Percentiles rank a stretch among this genome's conserved stretches.
phyloP scores from a whole-genome alignment of 768 basidiomycete species.

The Suillus clintonianus region DNA sequence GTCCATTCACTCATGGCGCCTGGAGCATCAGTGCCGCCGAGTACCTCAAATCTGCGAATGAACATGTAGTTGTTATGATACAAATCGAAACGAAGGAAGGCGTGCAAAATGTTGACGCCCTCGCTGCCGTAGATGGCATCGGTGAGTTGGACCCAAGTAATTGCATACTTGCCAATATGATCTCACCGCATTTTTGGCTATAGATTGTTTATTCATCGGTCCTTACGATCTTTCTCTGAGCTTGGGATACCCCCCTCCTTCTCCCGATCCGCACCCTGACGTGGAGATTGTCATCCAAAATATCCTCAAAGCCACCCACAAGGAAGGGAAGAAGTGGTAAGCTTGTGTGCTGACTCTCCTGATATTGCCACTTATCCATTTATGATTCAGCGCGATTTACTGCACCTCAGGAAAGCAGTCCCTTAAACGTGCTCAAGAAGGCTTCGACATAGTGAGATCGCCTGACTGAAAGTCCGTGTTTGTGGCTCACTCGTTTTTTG shows the following conservation, averaged over 20 bases:
- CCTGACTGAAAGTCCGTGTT: slow-evolving; percentile 15
- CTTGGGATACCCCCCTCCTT: slow-evolving; percentile 59
- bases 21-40: slow-evolving; percentile 57
- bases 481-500: slow-evolving; percentile 2
- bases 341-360: slow-evolving; percentile 6
- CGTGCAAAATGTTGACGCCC: slow-evolving; percentile 58
- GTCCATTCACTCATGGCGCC: slow-evolving; percentile 56
- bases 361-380: not conserved
- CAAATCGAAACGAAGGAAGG: slow-evolving; percentile 70
- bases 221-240: slow-evolving; percentile 70
- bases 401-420: slow-evolving; percentile 49
- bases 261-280: slow-evolving; percentile 64
- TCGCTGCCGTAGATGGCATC: slow-evolving; percentile 62
- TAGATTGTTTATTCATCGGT: slow-evolving; percentile 61
- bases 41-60: slow-evolving; percentile 58
- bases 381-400: slow-evolving; percentile 44
- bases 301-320: slow-evolving; percentile 51
- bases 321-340: slow-evolving; percentile 66
- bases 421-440: slow-evolving; percentile 45
- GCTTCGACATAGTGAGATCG: slow-evolving; percentile 51
- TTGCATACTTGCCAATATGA: not conserved
- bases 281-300: slow-evolving; percentile 60
- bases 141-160: slow-evolving; percentile 37
- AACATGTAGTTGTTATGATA: slow-evolving; percentile 55
- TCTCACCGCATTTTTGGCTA: not conserved